Conservation (phyloP, 2,329 filamentous ascomycete genomes). For the Hirsutella minnesotensis region DNA sequence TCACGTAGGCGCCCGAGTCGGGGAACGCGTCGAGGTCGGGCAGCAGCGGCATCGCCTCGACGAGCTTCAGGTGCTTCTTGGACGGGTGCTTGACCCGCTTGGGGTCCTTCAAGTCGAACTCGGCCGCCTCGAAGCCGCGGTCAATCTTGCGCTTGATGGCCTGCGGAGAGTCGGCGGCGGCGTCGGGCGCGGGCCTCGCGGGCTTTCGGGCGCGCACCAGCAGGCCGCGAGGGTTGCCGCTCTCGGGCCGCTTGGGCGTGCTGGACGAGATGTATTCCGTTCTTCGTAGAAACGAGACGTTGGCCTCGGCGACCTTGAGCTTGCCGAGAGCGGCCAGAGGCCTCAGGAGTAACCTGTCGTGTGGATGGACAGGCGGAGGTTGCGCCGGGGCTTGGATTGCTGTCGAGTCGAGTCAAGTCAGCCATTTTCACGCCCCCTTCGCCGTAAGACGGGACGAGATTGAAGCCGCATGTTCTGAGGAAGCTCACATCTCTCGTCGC, state of each 20-base stretch:
- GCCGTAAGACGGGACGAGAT: too few relatives aligned
- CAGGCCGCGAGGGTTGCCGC: slow-evolving; percentile 28
- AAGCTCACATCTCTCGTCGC: slow-evolving; percentile 74
- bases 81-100: slow-evolving; percentile 44
- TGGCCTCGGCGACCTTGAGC: slow-evolving; percentile 60
- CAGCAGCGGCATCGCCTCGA: slow-evolving; percentile 48
- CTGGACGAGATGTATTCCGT: slow-evolving; percentile 84
- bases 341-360: slow-evolving; percentile 73
- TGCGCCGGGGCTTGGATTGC: slow-evolving; percentile 73
- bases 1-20: slow-evolving; percentile 57
- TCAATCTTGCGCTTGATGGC: slow-evolving; percentile 59
- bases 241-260: slow-evolving; percentile 35
- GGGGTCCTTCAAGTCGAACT: slow-evolving; percentile 40
- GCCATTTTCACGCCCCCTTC: not conserved
- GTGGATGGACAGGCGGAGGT: slow-evolving; percentile 62
- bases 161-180: slow-evolving; percentile 49
- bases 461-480: not conserved
- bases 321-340: slow-evolving; percentile 79
- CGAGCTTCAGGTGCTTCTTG: slow-evolving; percentile 44
- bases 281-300: slow-evolving; percentile 85
- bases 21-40: slow-evolving; percentile 59
- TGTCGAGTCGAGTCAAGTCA: slow-evolving; percentile 19
- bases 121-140: slow-evolving; percentile 44
- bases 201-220: slow-evolving; percentile 20
- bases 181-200: slow-evolving; percentile 39